Conservation (phyloP, 202 grass and related monocot species). For the Cymbopogon flexuosus region DNA sequence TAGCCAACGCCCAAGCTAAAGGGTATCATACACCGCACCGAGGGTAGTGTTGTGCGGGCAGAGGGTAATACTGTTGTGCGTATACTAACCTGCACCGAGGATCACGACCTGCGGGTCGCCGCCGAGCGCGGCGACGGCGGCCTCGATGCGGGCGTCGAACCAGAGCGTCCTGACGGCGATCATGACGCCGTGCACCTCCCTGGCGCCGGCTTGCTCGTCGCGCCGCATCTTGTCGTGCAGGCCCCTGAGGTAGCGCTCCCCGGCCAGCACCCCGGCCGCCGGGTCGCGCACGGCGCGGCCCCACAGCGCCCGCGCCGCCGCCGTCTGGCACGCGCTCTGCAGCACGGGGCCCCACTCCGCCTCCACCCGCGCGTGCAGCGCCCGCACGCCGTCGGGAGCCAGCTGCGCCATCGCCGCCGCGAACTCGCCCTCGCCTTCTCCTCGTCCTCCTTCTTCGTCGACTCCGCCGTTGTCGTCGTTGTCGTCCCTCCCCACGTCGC, state of each 20-base stretch:
- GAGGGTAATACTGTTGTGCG: background rate
- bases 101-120: conserved; percentile 69
- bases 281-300: conserved; percentile 57
- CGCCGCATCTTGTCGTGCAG: conserved; percentile 69
- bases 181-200: conserved; percentile 81
- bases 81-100: conserved; percentile 84
- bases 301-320: conserved; percentile 82
- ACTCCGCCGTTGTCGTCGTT: background rate
- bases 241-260: conserved; percentile 54
- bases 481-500: background rate
- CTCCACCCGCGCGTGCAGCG: conserved; percentile 65
- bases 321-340: conserved; percentile 92
- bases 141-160: conserved; percentile 73
- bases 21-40: background rate
- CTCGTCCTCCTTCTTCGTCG: background rate
- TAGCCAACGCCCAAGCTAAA: background rate
- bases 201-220: conserved; percentile 55
- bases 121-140: conserved; percentile 51
- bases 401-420: conserved; percentile 35
- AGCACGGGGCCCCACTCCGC: conserved; percentile 70
- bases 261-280: conserved; percentile 63
- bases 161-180: conserved; percentile 84
- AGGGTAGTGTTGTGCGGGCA: background rate
- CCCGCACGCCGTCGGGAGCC: conserved; percentile 46
- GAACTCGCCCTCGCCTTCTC: background rate